Conservation (phyloP, 176 grass and related monocot species). For the Eragrostis nindensis region DNA sequence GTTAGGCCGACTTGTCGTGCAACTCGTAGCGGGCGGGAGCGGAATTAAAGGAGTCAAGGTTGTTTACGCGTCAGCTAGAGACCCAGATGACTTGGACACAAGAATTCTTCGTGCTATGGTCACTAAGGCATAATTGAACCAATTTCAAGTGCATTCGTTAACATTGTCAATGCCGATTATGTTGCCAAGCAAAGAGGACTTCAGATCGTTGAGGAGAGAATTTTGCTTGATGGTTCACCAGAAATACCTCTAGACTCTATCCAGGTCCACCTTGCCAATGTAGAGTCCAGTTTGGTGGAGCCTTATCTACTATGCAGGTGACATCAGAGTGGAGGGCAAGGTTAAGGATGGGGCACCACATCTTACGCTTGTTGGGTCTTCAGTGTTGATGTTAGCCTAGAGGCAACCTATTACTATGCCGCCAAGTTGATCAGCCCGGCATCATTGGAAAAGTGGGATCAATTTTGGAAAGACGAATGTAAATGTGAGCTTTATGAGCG, state of each 20-base stretch:
- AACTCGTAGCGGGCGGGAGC: constrained; percentile 80
- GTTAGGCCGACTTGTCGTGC: constrained; percentile 72
- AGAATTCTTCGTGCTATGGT: constrained; percentile 75
- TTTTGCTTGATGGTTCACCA: constrained; percentile 57
- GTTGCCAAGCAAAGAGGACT: constrained; percentile 74
- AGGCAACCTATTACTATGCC: constrained; percentile 82
- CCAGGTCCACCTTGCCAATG: constrained; percentile 71
- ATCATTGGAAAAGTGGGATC: constrained; percentile 78
- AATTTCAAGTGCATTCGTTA: constrained; percentile 69
- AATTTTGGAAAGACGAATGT: constrained; percentile 64
- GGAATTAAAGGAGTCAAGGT: constrained; percentile 75
- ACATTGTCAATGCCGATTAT: constrained; percentile 90
- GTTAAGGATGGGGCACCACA: constrained; percentile 70
- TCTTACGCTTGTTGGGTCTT: constrained; percentile 74
- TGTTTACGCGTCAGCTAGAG: constrained; percentile 69
- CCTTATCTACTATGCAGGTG: constrained; percentile 63
- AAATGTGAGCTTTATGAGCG: constrained; percentile 95
- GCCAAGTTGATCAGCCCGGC: constrained; percentile 82
- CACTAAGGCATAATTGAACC: constrained; percentile 80
- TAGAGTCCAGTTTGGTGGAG: constrained; percentile 81
- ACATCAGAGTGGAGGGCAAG: constrained; percentile 73
- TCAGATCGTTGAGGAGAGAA: constrained; percentile 63
- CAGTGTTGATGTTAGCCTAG: constrained; percentile 72
- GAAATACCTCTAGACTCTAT: constrained; percentile 73
- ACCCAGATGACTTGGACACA: constrained; percentile 75